These are phyloP conservation scores for Brassica juncea DNA, from an alignment of 345 rosid genomes.

Conservation along the genomic window DNA sequence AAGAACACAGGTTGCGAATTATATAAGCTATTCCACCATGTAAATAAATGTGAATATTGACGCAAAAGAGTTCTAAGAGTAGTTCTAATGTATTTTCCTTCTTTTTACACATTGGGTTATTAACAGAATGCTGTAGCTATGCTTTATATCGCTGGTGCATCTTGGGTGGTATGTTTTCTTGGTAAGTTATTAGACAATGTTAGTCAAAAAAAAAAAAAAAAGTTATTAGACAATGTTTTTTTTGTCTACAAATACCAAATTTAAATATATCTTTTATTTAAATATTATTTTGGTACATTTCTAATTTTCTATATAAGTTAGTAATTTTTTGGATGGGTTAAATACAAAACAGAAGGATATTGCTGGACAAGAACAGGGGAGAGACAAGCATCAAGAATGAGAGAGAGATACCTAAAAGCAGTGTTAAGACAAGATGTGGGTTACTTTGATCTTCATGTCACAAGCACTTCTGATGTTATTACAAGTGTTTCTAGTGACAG, in stretches of 20 bases:
- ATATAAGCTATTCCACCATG: background rate
- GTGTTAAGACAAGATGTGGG: constrained; percentile 93
- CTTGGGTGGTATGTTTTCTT: constrained; percentile 65
- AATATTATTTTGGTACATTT: background rate
- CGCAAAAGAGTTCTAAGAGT: too few relatives aligned
- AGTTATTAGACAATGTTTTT: too few relatives aligned
- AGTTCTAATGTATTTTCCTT: background rate
- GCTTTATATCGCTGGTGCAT: constrained; percentile 65
- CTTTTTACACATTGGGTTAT: background rate
- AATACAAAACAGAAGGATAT: constrained; percentile 56
- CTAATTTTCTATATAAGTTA: background rate
- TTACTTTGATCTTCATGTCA: constrained; percentile 79
- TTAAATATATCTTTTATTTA: background rate
- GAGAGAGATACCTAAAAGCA: constrained; percentile 81
- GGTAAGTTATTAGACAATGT: constrained; percentile 43
- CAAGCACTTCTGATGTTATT: constrained; percentile 85
- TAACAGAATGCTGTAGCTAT: constrained; percentile 64
- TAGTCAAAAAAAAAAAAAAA: too few relatives aligned
- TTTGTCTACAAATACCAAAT: background rate
- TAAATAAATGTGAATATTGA: background rate
- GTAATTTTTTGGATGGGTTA: background rate
- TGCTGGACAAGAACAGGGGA: constrained; percentile 97
- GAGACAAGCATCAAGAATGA: constrained; percentile 72
- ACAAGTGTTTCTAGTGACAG: constrained; percentile 89
- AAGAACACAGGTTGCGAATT: too few relatives aligned